phyloP scores from a whole-genome alignment of 2,329 filamentous ascomycete genomes.

The Fusarium bactridioides region DNA sequence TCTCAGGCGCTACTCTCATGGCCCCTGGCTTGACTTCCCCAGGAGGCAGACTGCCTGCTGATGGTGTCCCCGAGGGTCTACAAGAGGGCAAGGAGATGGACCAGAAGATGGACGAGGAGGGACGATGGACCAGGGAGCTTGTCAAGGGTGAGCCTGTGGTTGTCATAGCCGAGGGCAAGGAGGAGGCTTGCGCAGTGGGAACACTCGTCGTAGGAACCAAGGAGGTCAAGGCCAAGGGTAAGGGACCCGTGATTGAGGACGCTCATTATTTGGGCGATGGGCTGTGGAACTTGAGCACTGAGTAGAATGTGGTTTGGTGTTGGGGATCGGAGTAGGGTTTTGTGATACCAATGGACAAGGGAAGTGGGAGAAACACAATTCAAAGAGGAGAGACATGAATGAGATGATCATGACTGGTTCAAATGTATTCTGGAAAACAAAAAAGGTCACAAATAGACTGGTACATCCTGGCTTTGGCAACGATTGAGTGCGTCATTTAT shows the following conservation, averaged over 20 bases:
- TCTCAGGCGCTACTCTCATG: constrained; percentile 94
- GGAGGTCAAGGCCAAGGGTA: constrained; percentile 93
- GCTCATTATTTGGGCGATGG: constrained; percentile 95
- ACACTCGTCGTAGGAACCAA: constrained; percentile 83
- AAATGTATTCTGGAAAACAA: not conserved
- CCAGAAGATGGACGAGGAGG: constrained; percentile 56
- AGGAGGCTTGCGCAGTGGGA: constrained; percentile 88
- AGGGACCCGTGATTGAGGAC: constrained; percentile 92
- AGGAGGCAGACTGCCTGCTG: constrained; percentile 79
- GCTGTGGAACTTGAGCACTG: constrained; percentile 76
- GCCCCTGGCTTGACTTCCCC: constrained; percentile 87
- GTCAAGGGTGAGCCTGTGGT: constrained; percentile 85
- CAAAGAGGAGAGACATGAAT: not conserved
- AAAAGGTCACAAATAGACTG: not conserved
- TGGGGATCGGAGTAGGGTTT: not conserved
- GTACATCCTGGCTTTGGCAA: not conserved
- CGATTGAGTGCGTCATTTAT: not conserved
- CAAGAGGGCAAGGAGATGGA: constrained; percentile 55
- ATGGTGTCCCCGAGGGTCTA: constrained; percentile 45
- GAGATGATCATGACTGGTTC: not conserved
- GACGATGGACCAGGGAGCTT: constrained; percentile 71
- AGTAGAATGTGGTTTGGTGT: constrained; percentile 45
- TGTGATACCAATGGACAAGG: constrained; percentile 34
- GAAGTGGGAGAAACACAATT: not conserved
- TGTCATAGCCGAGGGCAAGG: constrained; percentile 91